Evolutionary conservation across 495 filamentous ascomycete species (phyloP).

Genomic region (Lasiosphaeria hispida): DNA sequence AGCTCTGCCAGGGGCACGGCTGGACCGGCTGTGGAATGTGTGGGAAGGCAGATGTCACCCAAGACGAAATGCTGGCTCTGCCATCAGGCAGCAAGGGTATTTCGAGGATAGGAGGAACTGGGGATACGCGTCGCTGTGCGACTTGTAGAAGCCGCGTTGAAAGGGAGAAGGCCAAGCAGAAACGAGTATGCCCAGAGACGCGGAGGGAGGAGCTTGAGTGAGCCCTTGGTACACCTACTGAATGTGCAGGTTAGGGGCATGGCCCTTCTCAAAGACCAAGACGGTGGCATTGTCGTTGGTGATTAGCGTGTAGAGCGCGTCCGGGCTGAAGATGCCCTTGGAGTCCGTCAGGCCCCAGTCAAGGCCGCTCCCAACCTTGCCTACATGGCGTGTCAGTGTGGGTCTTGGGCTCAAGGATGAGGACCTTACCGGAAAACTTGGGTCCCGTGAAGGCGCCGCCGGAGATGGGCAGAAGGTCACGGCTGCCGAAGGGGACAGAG

Average conservation of each 20-base stretch:
- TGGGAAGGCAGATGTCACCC: too few species aligned
- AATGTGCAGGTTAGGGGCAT: slow-evolving; percentile 18
- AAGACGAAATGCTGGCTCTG: too few species aligned
- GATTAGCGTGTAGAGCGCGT: slow-evolving; percentile 21
- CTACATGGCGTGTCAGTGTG: neutral
- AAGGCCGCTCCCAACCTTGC: slow-evolving; percentile 15
- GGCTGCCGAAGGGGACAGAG: slow-evolving; percentile 16
- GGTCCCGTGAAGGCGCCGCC: slow-evolving; percentile 25
- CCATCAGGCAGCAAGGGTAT: too few species aligned
- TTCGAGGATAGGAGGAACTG: too few species aligned
- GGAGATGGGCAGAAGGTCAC: slow-evolving; percentile 20
- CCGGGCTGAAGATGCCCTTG: slow-evolving; percentile 23
- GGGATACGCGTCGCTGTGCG: too few species aligned
- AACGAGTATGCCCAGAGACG: too few species aligned
- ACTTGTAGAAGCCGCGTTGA: too few species aligned
- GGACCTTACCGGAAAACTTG: neutral
- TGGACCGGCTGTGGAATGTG: too few species aligned
- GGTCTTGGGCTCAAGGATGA: neutral
- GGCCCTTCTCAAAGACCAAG: slow-evolving; percentile 20
- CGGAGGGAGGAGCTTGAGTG: too few species aligned
- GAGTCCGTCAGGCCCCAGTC: slow-evolving; percentile 24
- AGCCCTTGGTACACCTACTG: too few species aligned
- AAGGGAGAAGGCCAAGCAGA: too few species aligned
- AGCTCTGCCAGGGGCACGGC: too few species aligned
- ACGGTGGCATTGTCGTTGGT: slow-evolving; percentile 20